Evolutionary conservation across 306 rosid genomes (phyloP).

Genomic region (Lathyrus sativus): DNA sequence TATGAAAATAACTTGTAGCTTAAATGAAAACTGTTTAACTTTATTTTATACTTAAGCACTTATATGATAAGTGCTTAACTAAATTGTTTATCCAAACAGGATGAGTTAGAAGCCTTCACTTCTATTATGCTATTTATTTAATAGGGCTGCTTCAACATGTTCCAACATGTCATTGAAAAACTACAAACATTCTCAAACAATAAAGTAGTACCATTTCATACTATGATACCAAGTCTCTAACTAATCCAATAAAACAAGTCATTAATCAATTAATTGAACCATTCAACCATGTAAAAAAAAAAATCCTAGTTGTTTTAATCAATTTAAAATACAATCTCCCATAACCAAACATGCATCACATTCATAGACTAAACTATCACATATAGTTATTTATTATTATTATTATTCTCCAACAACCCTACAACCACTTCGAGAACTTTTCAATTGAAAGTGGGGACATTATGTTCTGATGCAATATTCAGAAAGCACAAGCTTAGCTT

Average conservation of each 20-base stretch:
- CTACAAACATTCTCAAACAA: not conserved
- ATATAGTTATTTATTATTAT: not conserved
- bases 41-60: not conserved
- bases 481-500: constrained; percentile 44
- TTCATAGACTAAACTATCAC: not conserved
- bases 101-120: constrained; percentile 1
- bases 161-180: constrained; percentile 6
- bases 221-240: constrained; percentile 1
- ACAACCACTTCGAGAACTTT: constrained; percentile 34
- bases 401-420: constrained; percentile 27
- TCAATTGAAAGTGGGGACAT: constrained; percentile 35
- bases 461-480: constrained; percentile 28
- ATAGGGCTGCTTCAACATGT: constrained; percentile 11
- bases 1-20: not conserved
- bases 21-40: not conserved
- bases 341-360: constrained; percentile 22
- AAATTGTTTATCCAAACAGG: not conserved
- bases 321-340: constrained; percentile 29
- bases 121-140: constrained; percentile 17
- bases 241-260: constrained; percentile 39
- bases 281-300: constrained; percentile 26
- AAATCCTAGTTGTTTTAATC: constrained; percentile 20
- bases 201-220: constrained; percentile 4
- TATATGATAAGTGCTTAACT: not conserved
- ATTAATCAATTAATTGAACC: constrained; percentile 18